phyloP scores from a whole-genome alignment of 1,284 basidiomycete genomes.

The Apiotrichum sp. region DNA sequence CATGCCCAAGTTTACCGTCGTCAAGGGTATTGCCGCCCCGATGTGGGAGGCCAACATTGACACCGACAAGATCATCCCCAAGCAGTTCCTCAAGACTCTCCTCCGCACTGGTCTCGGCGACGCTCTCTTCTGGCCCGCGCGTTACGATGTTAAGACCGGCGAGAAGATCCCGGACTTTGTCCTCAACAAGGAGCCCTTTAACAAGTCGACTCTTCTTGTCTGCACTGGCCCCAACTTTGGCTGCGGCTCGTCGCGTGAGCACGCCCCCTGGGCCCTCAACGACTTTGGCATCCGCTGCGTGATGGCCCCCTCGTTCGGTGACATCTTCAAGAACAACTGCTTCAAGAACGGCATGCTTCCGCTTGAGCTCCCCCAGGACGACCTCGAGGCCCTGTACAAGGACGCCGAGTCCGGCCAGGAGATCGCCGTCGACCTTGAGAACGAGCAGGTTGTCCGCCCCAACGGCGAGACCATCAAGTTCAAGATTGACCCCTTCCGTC shows the following conservation, averaged over 20 bases:
- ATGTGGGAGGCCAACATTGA: constrained; percentile 88
- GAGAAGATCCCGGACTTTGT: constrained; percentile 75
- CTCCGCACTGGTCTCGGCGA: constrained; percentile 88
- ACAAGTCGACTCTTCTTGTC: constrained; percentile 74
- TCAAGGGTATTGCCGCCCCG: constrained; percentile 83
- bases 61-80: constrained; percentile 96
- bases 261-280: constrained; percentile 94
- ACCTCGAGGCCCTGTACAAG: constrained; percentile 67
- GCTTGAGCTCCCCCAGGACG: constrained; percentile 65
- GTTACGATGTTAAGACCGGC: constrained; percentile 72
- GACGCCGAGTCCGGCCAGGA: constrained; percentile 76
- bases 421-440: constrained; percentile 84
- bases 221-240: constrained; percentile 91
- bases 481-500: constrained; percentile 75
- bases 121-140: constrained; percentile 77
- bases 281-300: constrained; percentile 91
- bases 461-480: constrained; percentile 73
- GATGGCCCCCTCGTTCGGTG: constrained; percentile 89
- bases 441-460: constrained; percentile 69
- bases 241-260: constrained; percentile 88
- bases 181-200: constrained; percentile 78
- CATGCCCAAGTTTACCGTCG: constrained; percentile 68
- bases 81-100: constrained; percentile 90
- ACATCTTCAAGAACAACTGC: constrained; percentile 71
- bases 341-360: constrained; percentile 98